Conservation (phyloP, 352 stramenopile genomes). For the Detonula confervacea region DNA sequence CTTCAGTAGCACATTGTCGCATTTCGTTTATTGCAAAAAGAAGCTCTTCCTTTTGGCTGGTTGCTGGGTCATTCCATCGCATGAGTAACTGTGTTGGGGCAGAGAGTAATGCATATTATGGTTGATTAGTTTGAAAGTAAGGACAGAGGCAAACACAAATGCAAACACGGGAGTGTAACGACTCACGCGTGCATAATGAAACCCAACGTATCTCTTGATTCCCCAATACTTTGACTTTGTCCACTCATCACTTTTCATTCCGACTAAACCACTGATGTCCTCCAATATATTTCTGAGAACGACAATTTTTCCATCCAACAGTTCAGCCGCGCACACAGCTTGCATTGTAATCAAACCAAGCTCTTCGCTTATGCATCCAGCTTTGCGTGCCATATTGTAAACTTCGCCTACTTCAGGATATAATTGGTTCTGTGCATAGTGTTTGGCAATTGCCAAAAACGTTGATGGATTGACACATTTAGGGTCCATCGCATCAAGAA, state of each 20-base stretch:
- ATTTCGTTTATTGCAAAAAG: conserved; percentile 70
- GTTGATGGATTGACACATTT: conserved; percentile 35
- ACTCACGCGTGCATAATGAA: conserved; percentile 62
- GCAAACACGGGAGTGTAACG: not conserved
- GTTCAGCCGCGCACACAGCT: conserved; percentile 52
- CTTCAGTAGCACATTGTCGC: conserved; percentile 38
- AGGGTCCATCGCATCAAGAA: conserved; percentile 31
- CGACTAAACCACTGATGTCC: conserved; percentile 54
- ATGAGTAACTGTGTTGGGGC: conserved; percentile 55
- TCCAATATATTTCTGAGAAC: conserved; percentile 63
- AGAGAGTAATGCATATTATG: conserved; percentile 4
- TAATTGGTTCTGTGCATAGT: conserved; percentile 34
- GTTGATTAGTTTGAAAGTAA: not conserved
- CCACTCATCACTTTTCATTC: conserved; percentile 57
- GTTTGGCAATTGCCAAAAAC: conserved; percentile 49
- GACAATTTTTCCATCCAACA: conserved; percentile 57
- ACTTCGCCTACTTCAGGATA: conserved; percentile 61
- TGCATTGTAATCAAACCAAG: conserved; percentile 65
- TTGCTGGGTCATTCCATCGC: conserved; percentile 70
- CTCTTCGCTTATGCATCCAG: conserved; percentile 67
- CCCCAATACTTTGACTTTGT: conserved; percentile 67
- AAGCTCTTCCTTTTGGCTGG: conserved; percentile 66
- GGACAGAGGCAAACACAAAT: not conserved
- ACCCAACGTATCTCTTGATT: conserved; percentile 64
- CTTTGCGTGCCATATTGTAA: conserved; percentile 57